Conservation (phyloP, 2,329 filamentous ascomycete species). For the Botrytis medusae region DNA sequence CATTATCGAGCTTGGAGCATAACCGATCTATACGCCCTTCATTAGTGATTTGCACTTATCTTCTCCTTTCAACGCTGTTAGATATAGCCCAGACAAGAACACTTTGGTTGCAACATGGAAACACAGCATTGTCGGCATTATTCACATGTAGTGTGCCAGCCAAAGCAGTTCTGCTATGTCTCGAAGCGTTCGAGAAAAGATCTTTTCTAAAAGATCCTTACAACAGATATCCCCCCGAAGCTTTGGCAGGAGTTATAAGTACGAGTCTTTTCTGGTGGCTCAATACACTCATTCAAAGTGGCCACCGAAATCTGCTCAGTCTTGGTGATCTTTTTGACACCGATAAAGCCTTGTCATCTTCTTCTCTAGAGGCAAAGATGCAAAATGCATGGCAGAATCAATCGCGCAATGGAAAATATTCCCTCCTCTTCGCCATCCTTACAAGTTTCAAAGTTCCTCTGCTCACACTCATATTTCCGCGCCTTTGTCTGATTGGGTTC, state of each 20-base stretch:
- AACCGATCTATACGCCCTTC: constrained; percentile 24
- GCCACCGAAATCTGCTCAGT: constrained; percentile 34
- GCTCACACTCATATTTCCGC: constrained; percentile 24
- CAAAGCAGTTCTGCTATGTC: constrained; percentile 23
- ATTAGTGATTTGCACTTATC: constrained; percentile 22
- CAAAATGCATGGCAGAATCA: background rate
- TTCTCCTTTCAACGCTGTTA: constrained; percentile 22
- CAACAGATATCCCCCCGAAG: constrained; percentile 29
- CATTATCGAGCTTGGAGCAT: constrained; percentile 25
- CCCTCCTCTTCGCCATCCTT: background rate
- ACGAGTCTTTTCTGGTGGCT: constrained; percentile 42
- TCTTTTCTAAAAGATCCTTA: constrained; percentile 17
- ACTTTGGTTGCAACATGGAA: constrained; percentile 19
- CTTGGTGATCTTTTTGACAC: constrained; percentile 33
- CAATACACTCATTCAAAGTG: constrained; percentile 37
- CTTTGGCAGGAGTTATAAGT: constrained; percentile 38
- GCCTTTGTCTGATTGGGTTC: constrained; percentile 26
- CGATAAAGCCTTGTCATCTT: constrained; percentile 22
- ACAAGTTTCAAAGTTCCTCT: constrained; percentile 20
- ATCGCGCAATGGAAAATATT: background rate
- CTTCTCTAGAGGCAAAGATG: constrained; percentile 5
- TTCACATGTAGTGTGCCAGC: constrained; percentile 18
- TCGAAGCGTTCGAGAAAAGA: constrained; percentile 27
- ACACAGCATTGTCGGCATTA: background rate
- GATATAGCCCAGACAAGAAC: constrained; percentile 25